Base-by-base conservation (phyloP, 106 monocot species). In the Narthecium ossifragum region DNA sequence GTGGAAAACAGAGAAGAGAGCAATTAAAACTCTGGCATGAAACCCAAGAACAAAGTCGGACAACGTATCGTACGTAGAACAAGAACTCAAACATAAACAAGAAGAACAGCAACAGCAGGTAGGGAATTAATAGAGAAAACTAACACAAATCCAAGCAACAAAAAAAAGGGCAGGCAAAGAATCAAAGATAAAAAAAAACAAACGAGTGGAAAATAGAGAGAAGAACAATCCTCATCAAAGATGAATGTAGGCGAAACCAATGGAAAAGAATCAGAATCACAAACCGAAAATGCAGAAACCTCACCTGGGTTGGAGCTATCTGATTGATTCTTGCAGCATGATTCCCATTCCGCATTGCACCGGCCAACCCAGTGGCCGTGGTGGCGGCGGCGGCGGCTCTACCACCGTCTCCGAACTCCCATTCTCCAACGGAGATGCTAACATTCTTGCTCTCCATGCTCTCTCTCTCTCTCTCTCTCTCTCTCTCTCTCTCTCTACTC, bases 251-350 rank as follows among this genome's bases (percentile, higher is more conserved):
- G n/a, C n/a, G n/a, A n/a, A n/a, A n/a, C n/a, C n/a, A n/a, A n/a
- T n/a, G n/a, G n/a, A n/a, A 31, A 17, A 18, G 31, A 5, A 6
- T 54, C 8, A 54, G 23, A 54, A 54, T 30, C 30, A 31, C 23
- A 24, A 21, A 24, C 21, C 3, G 36, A 36, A 36, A 36, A 36
- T 36, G 7, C 36, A 36, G 10, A 36, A 36, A 28, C 29, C 61
- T 54, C 43, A 65, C 65, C 54, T 65, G 54, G n/a, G 38, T 52
- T 25, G 64, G 51, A 14, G 64, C 23, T 51, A 53, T 52, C 34
- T 53, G 51, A 63, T 34, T 33, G 50, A 34, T 33, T 51, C 63
- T 63, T 51, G 64, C 34, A 64, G 52, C 26, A n/a, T 15, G 13
- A 20, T 24, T 47, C 14, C 2, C 53, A 33, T 11, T 22, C 20